Conservation (phyloP, 2,329 filamentous ascomycete genomes). For the Aureobasidium melanogenum region DNA sequence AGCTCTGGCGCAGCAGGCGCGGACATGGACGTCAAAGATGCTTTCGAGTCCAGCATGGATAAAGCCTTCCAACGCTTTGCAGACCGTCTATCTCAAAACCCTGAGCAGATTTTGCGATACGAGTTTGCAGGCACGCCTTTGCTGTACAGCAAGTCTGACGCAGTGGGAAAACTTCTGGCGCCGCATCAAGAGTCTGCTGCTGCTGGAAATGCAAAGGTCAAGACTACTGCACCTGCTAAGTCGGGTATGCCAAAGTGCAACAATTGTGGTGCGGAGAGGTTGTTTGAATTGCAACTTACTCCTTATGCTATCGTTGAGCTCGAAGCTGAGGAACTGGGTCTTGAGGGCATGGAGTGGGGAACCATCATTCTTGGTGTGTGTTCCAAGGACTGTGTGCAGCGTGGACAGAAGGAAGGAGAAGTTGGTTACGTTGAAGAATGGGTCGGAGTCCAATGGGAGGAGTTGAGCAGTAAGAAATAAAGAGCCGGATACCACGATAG, state of each 20-base stretch:
- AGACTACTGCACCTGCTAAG: slow-evolving; percentile 22
- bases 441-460: slow-evolving; percentile 98
- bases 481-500: background rate
- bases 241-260: slow-evolving; percentile 62
- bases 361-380: slow-evolving; percentile 85
- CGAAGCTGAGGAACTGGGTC: slow-evolving; percentile 59
- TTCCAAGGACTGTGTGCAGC: slow-evolving; percentile 63
- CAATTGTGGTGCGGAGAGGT: slow-evolving; percentile 64
- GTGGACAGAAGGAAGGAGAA: slow-evolving; percentile 48
- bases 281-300: slow-evolving; percentile 87
- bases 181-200: slow-evolving; percentile 19
- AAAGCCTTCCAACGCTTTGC: slow-evolving; percentile 44
- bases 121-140: slow-evolving; percentile 45
- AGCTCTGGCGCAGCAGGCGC: slow-evolving; percentile 17
- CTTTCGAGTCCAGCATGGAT: slow-evolving; percentile 41
- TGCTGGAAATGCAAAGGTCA: slow-evolving; percentile 19
- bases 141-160: slow-evolving; percentile 71
- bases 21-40: slow-evolving; percentile 36
- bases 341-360: slow-evolving; percentile 95
- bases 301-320: slow-evolving; percentile 85
- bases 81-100: slow-evolving; percentile 41
- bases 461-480: slow-evolving; percentile 34
- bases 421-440: slow-evolving; percentile 87
- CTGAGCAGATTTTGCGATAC: slow-evolving; percentile 43
- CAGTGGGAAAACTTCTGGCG: slow-evolving; percentile 57